Evolutionary conservation across 192 early-diverging fungal species (phyloP).

Genomic region (Backusella australiensis): DNA sequence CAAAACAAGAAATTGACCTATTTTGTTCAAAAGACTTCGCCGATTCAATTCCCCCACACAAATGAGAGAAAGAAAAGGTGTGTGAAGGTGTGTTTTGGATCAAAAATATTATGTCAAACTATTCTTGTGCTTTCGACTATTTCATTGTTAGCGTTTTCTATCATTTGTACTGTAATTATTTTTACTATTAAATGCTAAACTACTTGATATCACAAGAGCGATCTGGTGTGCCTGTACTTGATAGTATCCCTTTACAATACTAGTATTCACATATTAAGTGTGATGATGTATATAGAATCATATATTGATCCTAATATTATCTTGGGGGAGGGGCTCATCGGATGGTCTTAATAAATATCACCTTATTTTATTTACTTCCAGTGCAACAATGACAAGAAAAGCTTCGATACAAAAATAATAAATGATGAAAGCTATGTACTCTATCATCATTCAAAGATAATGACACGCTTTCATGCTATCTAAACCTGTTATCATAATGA

Average conservation of each 20-base stretch:
- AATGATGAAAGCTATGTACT: too few relatives aligned
- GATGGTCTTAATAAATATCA: too few relatives aligned
- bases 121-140: neutral
- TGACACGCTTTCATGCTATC: neutral
- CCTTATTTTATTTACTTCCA: too few relatives aligned
- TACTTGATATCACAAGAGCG: neutral
- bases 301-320: too few relatives aligned
- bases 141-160: too few relatives aligned
- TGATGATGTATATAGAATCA: too few relatives aligned
- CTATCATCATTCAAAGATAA: neutral
- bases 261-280: too few relatives aligned
- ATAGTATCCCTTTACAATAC: neutral
- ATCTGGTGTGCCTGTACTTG: neutral
- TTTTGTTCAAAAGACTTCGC: neutral
- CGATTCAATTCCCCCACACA: neutral
- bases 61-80: neutral
- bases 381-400: too few relatives aligned
- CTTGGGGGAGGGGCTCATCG: too few relatives aligned
- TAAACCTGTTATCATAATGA: neutral
- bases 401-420: too few relatives aligned
- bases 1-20: neutral
- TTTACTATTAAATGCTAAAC: neutral
- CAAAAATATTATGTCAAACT: neutral
- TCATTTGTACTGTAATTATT: neutral
- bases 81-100: neutral